Evolutionary conservation across 495 filamentous ascomycete genomes (phyloP), one percentile per base, ranked within the genome.

Genomic region (Penicillium psychrofluorescens): DNA sequence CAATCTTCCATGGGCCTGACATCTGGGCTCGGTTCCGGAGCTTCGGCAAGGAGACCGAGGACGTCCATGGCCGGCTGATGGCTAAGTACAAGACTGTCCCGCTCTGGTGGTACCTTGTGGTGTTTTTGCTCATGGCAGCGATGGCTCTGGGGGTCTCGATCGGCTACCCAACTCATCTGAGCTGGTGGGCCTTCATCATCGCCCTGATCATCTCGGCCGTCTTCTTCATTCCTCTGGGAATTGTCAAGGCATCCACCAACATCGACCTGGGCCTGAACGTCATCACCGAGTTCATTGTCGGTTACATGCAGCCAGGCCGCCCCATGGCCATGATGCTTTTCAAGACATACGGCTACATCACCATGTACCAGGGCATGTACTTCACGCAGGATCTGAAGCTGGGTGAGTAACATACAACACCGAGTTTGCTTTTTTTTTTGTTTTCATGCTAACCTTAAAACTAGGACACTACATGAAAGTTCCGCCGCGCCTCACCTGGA

Each of bases 281-380:
- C 14, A 62, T 83, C 36, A 73, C 79, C 11, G 78, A 81, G 45
- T 84, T 83, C 47, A 67, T 85, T 13, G 68, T 74, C n/a, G 80
- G 80, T 1, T 81, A 81, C 51, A 79, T 81, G 60, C 75, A 78
- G 41, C 75, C 75, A 1, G 80, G 80, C 7, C 60, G 59, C 4
- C 79, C 80, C 2, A 72, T 82, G 46, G 80, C 72, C 4, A 75
- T 81, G 61, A 88, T 83, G 80, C 61, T 81, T 36, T 83, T 83
- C 67, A 81, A 81, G 48, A 75, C 76, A 4, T 80, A 74, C 44
- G 76, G 77, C 11, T 79, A 78, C 43, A 78, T 82, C 32, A 74
- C 68, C 31, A 69, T 78, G 55, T 68, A 61, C 35, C 78, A 82
- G 50, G 79, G 72, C 11, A 61, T 80, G 40, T 68, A 60, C 44